phyloP scores from a whole-genome alignment of 1,284 basidiomycete genomes.

The Xerocomus minutiporus region DNA sequence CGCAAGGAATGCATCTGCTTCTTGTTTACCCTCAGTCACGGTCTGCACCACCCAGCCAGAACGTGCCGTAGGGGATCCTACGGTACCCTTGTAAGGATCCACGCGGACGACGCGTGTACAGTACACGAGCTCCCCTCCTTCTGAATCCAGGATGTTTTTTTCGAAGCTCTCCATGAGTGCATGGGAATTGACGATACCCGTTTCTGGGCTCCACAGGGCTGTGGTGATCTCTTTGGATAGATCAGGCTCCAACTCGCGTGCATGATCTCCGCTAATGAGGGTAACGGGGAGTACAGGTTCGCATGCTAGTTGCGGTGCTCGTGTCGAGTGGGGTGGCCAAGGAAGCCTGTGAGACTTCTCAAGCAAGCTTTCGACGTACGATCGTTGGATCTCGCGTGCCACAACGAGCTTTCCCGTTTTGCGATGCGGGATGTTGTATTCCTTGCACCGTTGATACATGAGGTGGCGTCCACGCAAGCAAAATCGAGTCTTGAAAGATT shows the following conservation, averaged over 20 bases:
- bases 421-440: constrained; percentile 62
- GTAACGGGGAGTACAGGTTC: constrained; percentile 54
- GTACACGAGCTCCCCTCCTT: constrained; percentile 72
- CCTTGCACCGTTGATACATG: constrained; percentile 75
- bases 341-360: constrained; percentile 53
- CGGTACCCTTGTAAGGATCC: constrained; percentile 50
- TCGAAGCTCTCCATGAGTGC: constrained; percentile 76
- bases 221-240: constrained; percentile 66
- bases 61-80: constrained; percentile 13
- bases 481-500: constrained; percentile 82
- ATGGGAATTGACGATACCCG: constrained; percentile 91
- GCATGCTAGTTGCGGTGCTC: constrained; percentile 13
- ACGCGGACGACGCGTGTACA: constrained; percentile 87
- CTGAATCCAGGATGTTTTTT: constrained; percentile 69
- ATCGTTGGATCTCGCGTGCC: constrained; percentile 58
- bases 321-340: constrained; percentile 45
- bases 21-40: constrained; percentile 44
- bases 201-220: constrained; percentile 81
- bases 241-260: constrained; percentile 77
- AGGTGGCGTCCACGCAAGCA: constrained; percentile 86
- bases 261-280: constrained; percentile 71
- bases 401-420: constrained; percentile 89
- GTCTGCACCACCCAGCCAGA: constrained; percentile 72
- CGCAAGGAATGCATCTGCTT: constrained; percentile 74
- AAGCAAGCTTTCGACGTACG: constrained; percentile 70